A percentile compares a stretch with the other conserved stretches of the same genome.
Evolutionary conservation across 1,284 basidiomycete genomes (phyloP).

Genomic region (Moesziomyces antarcticus): DNA sequence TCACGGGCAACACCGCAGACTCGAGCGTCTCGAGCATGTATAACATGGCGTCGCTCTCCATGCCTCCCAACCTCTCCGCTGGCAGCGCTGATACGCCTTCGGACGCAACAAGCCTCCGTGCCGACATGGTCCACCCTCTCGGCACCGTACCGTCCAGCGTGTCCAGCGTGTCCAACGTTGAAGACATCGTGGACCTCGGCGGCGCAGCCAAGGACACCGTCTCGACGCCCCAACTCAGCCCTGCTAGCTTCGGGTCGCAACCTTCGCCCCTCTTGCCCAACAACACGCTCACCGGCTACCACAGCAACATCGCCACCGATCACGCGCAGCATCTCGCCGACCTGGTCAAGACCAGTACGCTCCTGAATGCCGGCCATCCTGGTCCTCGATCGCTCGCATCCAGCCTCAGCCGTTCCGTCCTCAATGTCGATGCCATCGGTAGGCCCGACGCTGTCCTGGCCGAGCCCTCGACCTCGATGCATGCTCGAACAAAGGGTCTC

Average conservation of each 20-base stretch:
- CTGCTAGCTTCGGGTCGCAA: conserved; percentile 20
- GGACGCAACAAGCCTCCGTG: conserved; percentile 20
- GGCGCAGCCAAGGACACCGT: conserved; percentile 2
- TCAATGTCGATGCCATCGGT: conserved; percentile 27
- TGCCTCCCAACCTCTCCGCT: conserved; percentile 18
- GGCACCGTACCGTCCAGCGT: conserved; percentile 20
- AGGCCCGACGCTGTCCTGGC: conserved; percentile 9
- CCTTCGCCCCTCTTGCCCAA: conserved; percentile 29
- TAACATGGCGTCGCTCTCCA: conserved; percentile 1
- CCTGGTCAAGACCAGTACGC: conserved; percentile 36
- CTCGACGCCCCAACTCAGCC: conserved; percentile 28
- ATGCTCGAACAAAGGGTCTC: conserved; percentile 10
- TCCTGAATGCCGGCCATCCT: conserved; percentile 31
- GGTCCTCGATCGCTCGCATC: conserved; percentile 39
- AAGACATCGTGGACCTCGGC: conserved; percentile 22
- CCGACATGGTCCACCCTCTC: conserved; percentile 27
- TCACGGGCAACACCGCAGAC: background rate
- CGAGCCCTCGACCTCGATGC: background rate
- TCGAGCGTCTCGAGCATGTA: conserved; percentile 11
- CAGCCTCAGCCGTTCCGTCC: conserved; percentile 43
- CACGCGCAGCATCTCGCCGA: conserved; percentile 39
- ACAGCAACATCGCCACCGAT: conserved; percentile 36
- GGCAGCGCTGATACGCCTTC: conserved; percentile 13
- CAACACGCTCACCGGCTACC: conserved; percentile 36
- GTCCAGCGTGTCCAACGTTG: conserved; percentile 7